Percentiles rank a stretch among this genome's conserved stretches.
These are phyloP conservation scores for Citrus sp. DNA, from an alignment of 345 rosid genomes.

Conservation along the genomic window DNA sequence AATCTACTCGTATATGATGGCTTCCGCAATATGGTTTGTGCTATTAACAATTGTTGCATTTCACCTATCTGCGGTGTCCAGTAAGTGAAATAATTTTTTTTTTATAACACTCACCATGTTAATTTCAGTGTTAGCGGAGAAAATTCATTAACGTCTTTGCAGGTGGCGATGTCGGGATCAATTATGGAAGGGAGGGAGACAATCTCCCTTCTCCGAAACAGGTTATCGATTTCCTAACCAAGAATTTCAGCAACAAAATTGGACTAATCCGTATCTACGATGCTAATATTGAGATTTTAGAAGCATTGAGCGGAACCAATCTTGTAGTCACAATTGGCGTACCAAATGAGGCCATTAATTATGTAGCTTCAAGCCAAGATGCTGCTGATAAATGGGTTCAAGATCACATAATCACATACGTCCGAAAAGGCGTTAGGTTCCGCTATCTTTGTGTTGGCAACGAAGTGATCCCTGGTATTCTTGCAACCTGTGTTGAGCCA, in stretches of 20 bases:
- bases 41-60: background rate
- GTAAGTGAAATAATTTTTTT: background rate
- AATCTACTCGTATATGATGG: background rate
- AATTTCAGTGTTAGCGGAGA: background rate
- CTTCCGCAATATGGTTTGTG: background rate
- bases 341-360: slow-evolving; percentile 20
- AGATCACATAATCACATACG: slow-evolving; percentile 12
- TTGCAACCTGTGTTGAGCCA: background rate
- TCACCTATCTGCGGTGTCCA: background rate
- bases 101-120: background rate
- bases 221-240: slow-evolving; percentile 15
- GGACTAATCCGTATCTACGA: slow-evolving; percentile 11
- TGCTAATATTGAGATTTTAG: slow-evolving; percentile 14
- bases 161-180: slow-evolving; percentile 25
- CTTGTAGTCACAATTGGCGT: slow-evolving; percentile 12
- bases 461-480: slow-evolving; percentile 13
- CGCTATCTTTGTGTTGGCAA: slow-evolving; percentile 23
- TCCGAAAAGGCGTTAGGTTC: slow-evolving; percentile 16
- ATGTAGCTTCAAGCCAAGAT: slow-evolving; percentile 22
- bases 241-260: background rate
- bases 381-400: slow-evolving; percentile 23
- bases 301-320: slow-evolving; percentile 19
- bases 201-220: slow-evolving; percentile 21
- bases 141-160: background rate
- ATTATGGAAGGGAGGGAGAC: slow-evolving; percentile 18